phyloP scores from a whole-genome alignment of 305 asterid genomes.

The Coffea humblotiana region DNA sequence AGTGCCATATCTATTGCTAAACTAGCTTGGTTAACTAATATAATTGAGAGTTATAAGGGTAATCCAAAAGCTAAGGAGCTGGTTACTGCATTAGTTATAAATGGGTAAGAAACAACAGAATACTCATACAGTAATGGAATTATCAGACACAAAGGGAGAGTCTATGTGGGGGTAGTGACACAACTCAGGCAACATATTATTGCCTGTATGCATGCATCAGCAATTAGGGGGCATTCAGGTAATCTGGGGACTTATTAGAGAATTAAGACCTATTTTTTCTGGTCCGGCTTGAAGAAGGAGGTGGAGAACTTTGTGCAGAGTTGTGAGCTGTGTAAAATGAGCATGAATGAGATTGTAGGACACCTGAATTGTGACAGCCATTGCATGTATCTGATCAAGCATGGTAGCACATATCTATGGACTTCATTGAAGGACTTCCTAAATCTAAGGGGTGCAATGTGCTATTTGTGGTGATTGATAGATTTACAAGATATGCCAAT shows the following conservation, averaged over 20 bases:
- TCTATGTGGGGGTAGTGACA: too few relatives aligned
- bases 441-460: neutral
- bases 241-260: neutral
- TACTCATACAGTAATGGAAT: too few relatives aligned
- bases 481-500: neutral
- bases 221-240: neutral
- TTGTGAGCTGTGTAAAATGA: neutral
- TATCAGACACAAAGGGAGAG: too few relatives aligned
- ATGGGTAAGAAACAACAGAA: too few relatives aligned
- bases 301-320: neutral
- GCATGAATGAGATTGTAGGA: neutral
- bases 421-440: neutral
- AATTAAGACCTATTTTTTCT: too few relatives aligned
- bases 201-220: neutral
- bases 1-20: too few relatives aligned
- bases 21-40: too few relatives aligned
- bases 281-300: neutral
- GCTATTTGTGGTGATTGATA: neutral
- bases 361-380: neutral
- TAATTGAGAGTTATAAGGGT: too few relatives aligned
- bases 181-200: too few relatives aligned
- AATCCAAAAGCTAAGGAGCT: too few relatives aligned
- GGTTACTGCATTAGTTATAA: too few relatives aligned
- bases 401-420: neutral
- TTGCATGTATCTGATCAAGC: neutral